Conservation (phyloP, 2,329 filamentous ascomycete species). For the Aspergillus brasiliensis region DNA sequence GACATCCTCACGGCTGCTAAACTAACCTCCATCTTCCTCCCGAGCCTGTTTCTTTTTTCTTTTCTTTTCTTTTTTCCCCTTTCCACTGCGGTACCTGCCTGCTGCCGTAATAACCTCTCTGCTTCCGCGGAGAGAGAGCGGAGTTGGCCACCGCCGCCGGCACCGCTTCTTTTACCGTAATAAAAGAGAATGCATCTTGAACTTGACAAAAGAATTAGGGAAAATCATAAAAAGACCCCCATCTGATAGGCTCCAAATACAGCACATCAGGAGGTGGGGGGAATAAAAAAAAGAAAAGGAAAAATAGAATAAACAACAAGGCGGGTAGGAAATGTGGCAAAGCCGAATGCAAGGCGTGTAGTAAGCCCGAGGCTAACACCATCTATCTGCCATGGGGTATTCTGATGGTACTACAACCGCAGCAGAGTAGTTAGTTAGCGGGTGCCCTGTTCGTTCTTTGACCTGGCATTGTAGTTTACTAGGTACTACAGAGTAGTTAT, state of each 20-base stretch:
- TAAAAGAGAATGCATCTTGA: neutral
- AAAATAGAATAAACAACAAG: neutral
- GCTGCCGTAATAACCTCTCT: neutral
- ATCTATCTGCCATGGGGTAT: constrained; percentile 9
- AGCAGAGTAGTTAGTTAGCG: neutral
- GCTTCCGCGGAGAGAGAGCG: neutral
- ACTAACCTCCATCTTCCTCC: neutral
- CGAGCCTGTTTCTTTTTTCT: too few relatives aligned
- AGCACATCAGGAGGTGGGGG: neutral
- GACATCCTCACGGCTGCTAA: neutral
- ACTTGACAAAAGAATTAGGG: neutral
- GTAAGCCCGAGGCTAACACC: constrained; percentile 1
- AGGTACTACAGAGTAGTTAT: too few relatives aligned
- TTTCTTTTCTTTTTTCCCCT: too few relatives aligned
- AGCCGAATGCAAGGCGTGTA: constrained; percentile 7
- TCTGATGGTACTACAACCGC: too few relatives aligned
- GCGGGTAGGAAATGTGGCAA: neutral
- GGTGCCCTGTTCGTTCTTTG: constrained; percentile 1
- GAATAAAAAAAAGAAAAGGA: neutral
- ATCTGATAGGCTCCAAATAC: neutral
- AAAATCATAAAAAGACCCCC: neutral
- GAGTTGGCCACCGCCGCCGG: neutral
- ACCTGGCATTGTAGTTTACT: neutral
- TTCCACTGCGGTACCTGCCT: neutral
- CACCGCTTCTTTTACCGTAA: neutral